Percentiles rank a stretch among this genome's conserved stretches.
These are phyloP conservation scores for Pythium monospermum DNA, from an alignment of 352 stramenopile genomes.

Conservation along the genomic window DNA sequence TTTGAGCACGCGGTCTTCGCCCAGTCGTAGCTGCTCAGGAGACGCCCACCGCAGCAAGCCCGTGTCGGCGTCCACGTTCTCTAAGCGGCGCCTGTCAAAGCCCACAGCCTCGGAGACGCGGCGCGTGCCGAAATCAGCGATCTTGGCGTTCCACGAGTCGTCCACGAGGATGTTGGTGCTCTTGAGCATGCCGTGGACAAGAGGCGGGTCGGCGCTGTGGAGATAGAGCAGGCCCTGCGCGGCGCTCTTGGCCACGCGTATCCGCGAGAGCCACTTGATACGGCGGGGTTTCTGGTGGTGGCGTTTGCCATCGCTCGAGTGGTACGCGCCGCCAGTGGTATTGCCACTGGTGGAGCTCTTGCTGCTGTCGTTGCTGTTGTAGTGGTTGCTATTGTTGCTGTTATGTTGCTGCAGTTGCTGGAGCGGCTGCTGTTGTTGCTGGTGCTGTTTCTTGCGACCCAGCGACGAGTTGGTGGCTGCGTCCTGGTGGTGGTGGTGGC, in stretches of 20 bases:
- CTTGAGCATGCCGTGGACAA: slow-evolving; percentile 85
- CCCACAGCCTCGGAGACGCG: slow-evolving; percentile 75
- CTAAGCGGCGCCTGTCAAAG: slow-evolving; percentile 57
- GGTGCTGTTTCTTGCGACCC: background rate
- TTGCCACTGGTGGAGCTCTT: slow-evolving; percentile 2
- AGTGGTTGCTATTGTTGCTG: slow-evolving; percentile 13
- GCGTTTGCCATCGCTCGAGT: slow-evolving; percentile 26
- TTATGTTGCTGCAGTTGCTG: background rate
- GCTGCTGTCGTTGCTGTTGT: background rate
- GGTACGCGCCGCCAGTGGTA: slow-evolving; percentile 10
- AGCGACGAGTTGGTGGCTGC: slow-evolving; percentile 2
- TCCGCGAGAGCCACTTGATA: slow-evolving; percentile 78
- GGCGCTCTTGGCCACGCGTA: slow-evolving; percentile 75
- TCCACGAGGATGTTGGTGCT: slow-evolving; percentile 87
- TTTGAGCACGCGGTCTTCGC: slow-evolving; percentile 66
- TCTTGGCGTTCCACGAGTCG: slow-evolving; percentile 87
- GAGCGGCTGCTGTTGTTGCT: background rate
- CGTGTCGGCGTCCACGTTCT: slow-evolving; percentile 50
- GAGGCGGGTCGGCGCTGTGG: slow-evolving; percentile 75
- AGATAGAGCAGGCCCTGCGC: slow-evolving; percentile 78
- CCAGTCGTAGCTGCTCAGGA: slow-evolving; percentile 73
- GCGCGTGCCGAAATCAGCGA: slow-evolving; percentile 82
- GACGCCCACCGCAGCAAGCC: slow-evolving; percentile 70
- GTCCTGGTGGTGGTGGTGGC: slow-evolving; percentile 17
- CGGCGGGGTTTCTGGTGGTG: slow-evolving; percentile 29